phyloP scores from a whole-genome alignment of 495 filamentous ascomycete genomes.

The Aspergillus incahuasiensis region DNA sequence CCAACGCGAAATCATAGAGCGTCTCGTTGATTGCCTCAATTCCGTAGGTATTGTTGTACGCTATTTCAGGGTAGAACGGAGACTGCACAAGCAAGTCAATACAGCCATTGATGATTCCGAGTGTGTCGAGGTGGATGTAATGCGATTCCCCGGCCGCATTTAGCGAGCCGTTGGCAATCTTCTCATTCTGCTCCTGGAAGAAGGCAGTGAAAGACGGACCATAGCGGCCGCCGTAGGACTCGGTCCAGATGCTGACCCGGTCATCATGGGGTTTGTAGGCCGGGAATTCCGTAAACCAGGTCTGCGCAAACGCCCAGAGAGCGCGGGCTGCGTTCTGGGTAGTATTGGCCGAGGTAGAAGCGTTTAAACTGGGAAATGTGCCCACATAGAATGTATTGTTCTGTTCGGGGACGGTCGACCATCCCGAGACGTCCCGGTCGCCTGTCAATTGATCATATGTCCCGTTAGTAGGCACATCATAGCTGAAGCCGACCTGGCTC shows the following conservation, averaged over 20 bases:
- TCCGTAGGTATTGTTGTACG: constrained; percentile 72
- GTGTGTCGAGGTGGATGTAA: constrained; percentile 45
- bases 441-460: constrained; percentile 17
- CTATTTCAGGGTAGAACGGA: constrained; percentile 62
- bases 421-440: constrained; percentile 30
- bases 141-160: constrained; percentile 24
- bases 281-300: constrained; percentile 53
- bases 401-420: constrained; percentile 42
- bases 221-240: constrained; percentile 65
- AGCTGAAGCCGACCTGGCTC: constrained; percentile 59
- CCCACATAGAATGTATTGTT: constrained; percentile 60
- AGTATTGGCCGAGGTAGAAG: constrained; percentile 43
- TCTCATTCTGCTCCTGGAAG: constrained; percentile 61
- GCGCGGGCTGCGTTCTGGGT: constrained; percentile 50
- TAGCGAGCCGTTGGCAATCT: constrained; percentile 39
- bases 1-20: constrained; percentile 42
- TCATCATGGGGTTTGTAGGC: constrained; percentile 52
- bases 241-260: constrained; percentile 50
- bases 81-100: constrained; percentile 68
- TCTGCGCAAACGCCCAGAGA: constrained; percentile 56
- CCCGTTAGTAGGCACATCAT: constrained; percentile 43
- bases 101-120: constrained; percentile 66
- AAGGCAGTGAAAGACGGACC: constrained; percentile 61
- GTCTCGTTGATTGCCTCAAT: constrained; percentile 58
- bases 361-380: constrained; percentile 49